phyloP scores from a whole-genome alignment of 371 early-diverging fungal species.

The Synchytrium microbalum region DNA sequence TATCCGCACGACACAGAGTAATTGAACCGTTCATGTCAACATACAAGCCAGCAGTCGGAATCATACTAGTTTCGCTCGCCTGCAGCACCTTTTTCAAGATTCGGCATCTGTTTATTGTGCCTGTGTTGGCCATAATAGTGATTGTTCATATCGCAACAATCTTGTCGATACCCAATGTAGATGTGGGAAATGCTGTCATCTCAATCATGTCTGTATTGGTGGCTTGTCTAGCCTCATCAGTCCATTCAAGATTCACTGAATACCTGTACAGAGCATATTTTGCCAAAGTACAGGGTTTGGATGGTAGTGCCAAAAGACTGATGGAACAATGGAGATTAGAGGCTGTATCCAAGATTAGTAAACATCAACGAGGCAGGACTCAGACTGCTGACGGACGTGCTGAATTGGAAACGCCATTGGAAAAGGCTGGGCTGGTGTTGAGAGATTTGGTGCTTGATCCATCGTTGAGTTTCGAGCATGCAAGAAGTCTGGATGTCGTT shows the following conservation, averaged over 20 bases:
- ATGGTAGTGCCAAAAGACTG: background rate
- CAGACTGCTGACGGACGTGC: background rate
- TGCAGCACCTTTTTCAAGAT: background rate
- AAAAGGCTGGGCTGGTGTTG: conserved; percentile 11
- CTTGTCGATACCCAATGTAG: background rate
- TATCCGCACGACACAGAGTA: background rate
- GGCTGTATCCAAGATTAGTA: background rate
- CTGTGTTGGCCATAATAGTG: background rate
- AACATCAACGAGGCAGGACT: background rate
- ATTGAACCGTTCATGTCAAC: background rate
- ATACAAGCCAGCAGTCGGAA: background rate
- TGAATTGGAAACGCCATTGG: conserved; percentile 17
- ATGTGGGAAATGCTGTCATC: background rate
- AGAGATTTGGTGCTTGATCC: conserved; percentile 22
- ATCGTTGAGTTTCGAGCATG: conserved; percentile 5
- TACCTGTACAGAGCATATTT: background rate
- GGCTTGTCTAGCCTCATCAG: background rate
- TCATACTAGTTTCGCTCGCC: background rate
- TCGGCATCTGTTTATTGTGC: background rate
- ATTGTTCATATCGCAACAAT: background rate
- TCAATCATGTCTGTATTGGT: background rate
- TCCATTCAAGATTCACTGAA: background rate
- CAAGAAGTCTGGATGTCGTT: conserved; percentile 10
- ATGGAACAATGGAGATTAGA: background rate
- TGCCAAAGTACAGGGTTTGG: background rate